A percentile compares a stretch with the other conserved stretches of the same genome.
phyloP scores from a whole-genome alignment of 2,329 filamentous ascomycete genomes.

The Dryadomyces sulphureus region DNA sequence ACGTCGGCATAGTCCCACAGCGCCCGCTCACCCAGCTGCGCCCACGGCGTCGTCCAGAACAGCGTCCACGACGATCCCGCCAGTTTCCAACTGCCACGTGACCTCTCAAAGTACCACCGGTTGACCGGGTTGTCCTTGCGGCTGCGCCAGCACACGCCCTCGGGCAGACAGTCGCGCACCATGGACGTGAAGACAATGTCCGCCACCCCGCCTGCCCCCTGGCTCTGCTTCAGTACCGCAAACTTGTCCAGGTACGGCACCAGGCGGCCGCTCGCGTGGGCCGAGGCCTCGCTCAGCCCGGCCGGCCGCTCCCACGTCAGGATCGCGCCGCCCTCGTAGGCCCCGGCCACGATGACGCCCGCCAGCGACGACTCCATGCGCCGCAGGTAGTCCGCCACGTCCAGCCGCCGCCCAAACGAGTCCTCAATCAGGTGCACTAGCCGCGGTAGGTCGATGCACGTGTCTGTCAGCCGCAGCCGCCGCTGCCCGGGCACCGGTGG shows the following conservation, averaged over 20 bases:
- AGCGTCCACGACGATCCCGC: conserved; percentile 82
- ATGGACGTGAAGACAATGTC: conserved; percentile 95
- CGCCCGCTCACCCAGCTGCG: conserved; percentile 36
- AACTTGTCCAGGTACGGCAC: conserved; percentile 98
- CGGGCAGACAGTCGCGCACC: conserved; percentile 76
- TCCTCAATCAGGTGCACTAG: conserved; percentile 84
- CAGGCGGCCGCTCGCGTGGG: conserved; percentile 41
- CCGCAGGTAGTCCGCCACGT: conserved; percentile 67
- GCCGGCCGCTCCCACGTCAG: conserved; percentile 77
- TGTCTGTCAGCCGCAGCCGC: conserved; percentile 60
- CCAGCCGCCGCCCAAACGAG: conserved; percentile 74
- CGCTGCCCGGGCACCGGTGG: conserved; percentile 44
- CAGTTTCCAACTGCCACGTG: conserved; percentile 69
- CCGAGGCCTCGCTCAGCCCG: conserved; percentile 38
- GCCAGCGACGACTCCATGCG: conserved; percentile 73
- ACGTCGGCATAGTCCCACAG: conserved; percentile 61
- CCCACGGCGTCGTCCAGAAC: conserved; percentile 83
- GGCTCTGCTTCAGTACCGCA: conserved; percentile 73
- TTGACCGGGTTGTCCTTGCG: conserved; percentile 89
- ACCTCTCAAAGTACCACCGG: conserved; percentile 97
- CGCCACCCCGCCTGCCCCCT: conserved; percentile 83
- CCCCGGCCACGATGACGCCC: conserved; percentile 84
- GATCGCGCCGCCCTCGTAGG: conserved; percentile 92
- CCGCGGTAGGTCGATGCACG: conserved; percentile 66
- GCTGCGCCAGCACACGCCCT: conserved; percentile 85